phyloP scores from a whole-genome alignment of 1,284 basidiomycete species.

The Leccinum variabile region DNA sequence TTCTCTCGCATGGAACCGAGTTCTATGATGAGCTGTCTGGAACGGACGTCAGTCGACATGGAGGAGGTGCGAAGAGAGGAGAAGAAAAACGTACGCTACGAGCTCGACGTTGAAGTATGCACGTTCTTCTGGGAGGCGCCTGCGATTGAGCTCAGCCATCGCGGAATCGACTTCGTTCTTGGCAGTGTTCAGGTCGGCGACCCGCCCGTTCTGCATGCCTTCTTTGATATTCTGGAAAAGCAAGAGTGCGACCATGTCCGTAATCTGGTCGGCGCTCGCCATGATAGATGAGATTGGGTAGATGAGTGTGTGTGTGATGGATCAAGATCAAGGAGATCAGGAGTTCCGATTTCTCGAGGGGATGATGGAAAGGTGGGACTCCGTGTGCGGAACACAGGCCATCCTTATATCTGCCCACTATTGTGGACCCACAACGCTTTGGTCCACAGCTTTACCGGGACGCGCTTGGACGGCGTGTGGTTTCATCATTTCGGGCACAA shows the following conservation, averaged over 20 bases:
- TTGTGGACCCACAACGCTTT: constrained; percentile 9
- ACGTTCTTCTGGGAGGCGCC: not conserved
- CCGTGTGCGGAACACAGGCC: constrained; percentile 7
- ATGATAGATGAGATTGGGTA: constrained; percentile 9
- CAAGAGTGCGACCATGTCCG: constrained; percentile 7
- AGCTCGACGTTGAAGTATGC: constrained; percentile 1
- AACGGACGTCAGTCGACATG: constrained; percentile 5
- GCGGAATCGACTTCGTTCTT: constrained; percentile 20
- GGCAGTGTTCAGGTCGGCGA: constrained; percentile 10
- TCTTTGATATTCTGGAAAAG: constrained; percentile 19
- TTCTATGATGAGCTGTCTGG: constrained; percentile 14
- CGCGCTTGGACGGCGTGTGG: constrained; percentile 20
- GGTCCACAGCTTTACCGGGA: not conserved
- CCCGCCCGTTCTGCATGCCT: constrained; percentile 15
- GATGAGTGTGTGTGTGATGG: not conserved
- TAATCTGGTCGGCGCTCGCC: constrained; percentile 1
- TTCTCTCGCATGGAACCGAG: constrained; percentile 11
- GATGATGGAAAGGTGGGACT: not conserved
- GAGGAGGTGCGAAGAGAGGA: not conserved
- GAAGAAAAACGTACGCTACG: constrained; percentile 10
- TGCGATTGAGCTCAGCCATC: constrained; percentile 11
- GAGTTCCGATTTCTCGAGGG: not conserved
- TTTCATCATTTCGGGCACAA: not conserved
- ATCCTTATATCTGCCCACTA: constrained; percentile 16
- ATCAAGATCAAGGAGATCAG: not conserved